These are phyloP conservation scores for Chaetomium olivaceum DNA, from an alignment of 2,329 filamentous ascomycete species.

Conservation along the genomic window DNA sequence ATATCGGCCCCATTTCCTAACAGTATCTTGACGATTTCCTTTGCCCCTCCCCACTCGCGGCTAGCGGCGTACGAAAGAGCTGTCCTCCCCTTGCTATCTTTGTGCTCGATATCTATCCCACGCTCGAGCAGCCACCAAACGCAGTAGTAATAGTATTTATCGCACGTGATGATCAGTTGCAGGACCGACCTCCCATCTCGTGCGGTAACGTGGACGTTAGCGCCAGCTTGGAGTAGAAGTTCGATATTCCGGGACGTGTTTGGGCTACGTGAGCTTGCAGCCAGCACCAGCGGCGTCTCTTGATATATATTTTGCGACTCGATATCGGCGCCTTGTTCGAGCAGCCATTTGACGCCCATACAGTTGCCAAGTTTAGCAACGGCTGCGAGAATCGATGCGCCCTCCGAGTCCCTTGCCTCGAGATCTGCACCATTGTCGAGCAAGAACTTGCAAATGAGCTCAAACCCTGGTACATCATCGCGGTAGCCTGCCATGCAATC, in stretches of 20 bases:
- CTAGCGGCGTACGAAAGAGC: not conserved
- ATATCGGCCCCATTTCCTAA: constrained; percentile 1
- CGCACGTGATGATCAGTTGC: not conserved
- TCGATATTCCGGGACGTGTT: no score
- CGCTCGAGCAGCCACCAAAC: not conserved
- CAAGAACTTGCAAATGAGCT: not conserved
- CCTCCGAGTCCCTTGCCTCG: not conserved
- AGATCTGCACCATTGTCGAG: not conserved
- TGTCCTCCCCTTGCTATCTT: not conserved
- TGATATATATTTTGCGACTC: not conserved
- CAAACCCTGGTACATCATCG: not conserved
- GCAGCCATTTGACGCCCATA: not conserved
- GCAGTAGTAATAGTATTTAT: fast-evolving
- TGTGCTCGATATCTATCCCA: not conserved
- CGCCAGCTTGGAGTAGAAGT: not conserved
- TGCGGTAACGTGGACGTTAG: not conserved
- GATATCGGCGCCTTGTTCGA: not conserved
- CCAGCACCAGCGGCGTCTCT: not conserved
- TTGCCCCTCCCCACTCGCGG: not conserved
- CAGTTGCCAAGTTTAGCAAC: not conserved
- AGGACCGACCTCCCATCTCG: not conserved
- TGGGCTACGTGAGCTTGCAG: not conserved
- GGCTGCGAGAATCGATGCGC: not conserved
- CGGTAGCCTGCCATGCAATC: not conserved
- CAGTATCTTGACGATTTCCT: not conserved